Evolutionary conservation across 306 rosid genomes (phyloP), one percentile per base, ranked within the genome.

Genomic region (Lagenaria siceraria): DNA sequence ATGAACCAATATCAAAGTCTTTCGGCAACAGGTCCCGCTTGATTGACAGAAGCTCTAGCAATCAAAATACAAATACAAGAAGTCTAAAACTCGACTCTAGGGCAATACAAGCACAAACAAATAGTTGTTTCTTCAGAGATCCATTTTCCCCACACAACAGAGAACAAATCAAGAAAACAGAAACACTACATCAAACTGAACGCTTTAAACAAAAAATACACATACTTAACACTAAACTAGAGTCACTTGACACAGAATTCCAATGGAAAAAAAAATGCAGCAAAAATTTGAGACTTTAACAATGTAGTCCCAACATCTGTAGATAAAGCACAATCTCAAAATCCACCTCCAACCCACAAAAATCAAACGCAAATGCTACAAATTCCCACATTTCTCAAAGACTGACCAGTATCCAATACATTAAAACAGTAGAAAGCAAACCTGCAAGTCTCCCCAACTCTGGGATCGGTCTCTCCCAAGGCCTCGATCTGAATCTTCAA

Each of bases 381-480:
- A 70, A 46, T 24, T 25, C 76, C 40, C 12, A 46, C 38, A 21
- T 10, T 11, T 48, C 29, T 42, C 3, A 48, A 71, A 71, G 24
- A 46, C 15, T 15, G 6, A 48, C 1, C 13, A 24, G 7, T 36
- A 70, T 70, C 58, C 15, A 70, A 46, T 27, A 72, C 11, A 53
- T 0, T 51, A 48, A n/a, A 51, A 69, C 36, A 18, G 43, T 0
- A 13, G 2, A 74, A 35, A 24, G 2, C 79, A 22, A 70, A 90
- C 96, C 99, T 86, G 92, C 96, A 96, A 72, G 99, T 92, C 78
- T 96, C 99, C 1, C 98, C 99, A 9, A 96, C 99, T 62, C 99
- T 83, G 6, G 97, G 97, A 92, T 96, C 99, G 21, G 96, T 87
- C 22, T 90, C 98, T 1, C 98, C 98, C 76, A 96, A 81, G 8